A percentile compares a stretch with the other conserved stretches of the same genome.
Conservation (phyloP, 331 rosid genomes). For the Rosa hybrid region DNA sequence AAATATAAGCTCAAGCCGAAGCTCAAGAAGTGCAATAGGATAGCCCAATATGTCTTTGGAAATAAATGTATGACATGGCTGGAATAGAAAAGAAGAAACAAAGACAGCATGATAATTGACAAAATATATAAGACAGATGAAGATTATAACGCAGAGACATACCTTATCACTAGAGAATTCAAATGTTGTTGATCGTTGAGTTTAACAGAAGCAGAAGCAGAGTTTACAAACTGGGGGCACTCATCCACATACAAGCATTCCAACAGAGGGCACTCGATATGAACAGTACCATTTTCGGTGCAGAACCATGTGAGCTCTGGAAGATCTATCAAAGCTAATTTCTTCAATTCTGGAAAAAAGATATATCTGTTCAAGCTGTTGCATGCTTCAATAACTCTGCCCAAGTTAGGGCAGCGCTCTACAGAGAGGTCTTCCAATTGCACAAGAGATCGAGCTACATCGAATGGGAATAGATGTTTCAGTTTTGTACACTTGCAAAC, state of each 20-base stretch:
- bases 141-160: background rate
- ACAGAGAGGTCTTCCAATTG: constrained; percentile 16
- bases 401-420: constrained; percentile 4
- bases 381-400: constrained; percentile 1
- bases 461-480: constrained; percentile 1
- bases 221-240: background rate
- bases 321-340: constrained; percentile 3
- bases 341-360: constrained; percentile 8
- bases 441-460: background rate
- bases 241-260: background rate
- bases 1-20: background rate
- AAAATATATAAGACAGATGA: background rate
- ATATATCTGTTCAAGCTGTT: background rate
- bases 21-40: background rate
- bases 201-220: constrained; percentile 2
- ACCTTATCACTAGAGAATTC: constrained; percentile 7
- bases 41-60: background rate
- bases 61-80: background rate
- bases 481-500: background rate
- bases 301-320: constrained; percentile 3
- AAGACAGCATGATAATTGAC: background rate
- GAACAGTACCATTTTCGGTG: background rate
- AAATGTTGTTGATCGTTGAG: constrained; percentile 9
- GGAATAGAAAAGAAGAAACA: background rate
- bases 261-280: background rate